Percentiles rank a stretch among this genome's conserved stretches.
Conservation (phyloP, 2,329 filamentous ascomycete species). For the Exophiala sp. region DNA sequence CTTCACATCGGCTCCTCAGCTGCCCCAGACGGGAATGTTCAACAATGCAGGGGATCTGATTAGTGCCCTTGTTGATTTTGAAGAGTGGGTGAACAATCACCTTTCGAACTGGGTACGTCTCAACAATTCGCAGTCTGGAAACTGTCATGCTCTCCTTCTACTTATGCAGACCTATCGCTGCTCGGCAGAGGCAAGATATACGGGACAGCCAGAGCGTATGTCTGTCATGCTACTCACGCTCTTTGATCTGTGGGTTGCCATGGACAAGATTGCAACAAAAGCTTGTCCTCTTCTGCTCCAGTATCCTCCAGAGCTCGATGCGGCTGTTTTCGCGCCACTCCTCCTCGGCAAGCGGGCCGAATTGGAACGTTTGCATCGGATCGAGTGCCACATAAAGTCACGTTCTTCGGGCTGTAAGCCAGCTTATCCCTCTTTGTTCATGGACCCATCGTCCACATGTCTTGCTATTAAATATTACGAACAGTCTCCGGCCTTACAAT, state of each 20-base stretch:
- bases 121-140: slow-evolving; percentile 25
- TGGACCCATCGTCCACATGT: slow-evolving; percentile 31
- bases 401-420: slow-evolving; percentile 30
- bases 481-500: slow-evolving; percentile 39
- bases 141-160: slow-evolving; percentile 31
- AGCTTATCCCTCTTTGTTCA: slow-evolving; percentile 36
- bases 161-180: slow-evolving; percentile 36
- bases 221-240: slow-evolving; percentile 54
- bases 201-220: slow-evolving; percentile 38
- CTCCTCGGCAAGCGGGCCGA: slow-evolving; percentile 42
- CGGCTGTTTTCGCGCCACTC: slow-evolving; percentile 40
- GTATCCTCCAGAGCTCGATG: slow-evolving; percentile 45
- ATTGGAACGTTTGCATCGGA: slow-evolving; percentile 40
- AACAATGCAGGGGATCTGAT: slow-evolving; percentile 16
- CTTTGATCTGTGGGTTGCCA: slow-evolving; percentile 55
- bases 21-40: slow-evolving; percentile 9
- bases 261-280: slow-evolving; percentile 45
- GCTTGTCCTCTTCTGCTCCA: slow-evolving; percentile 40
- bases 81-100: slow-evolving; percentile 44
- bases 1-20: background rate
- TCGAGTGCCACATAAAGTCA: slow-evolving; percentile 46
- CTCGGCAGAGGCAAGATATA: slow-evolving; percentile 33
- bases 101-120: slow-evolving; percentile 39
- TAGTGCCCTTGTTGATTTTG: slow-evolving; percentile 39
- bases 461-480: slow-evolving; percentile 49